Evolutionary conservation across 2,329 filamentous ascomycete species (phyloP).

Genomic region (Fusarium zealandicum): DNA sequence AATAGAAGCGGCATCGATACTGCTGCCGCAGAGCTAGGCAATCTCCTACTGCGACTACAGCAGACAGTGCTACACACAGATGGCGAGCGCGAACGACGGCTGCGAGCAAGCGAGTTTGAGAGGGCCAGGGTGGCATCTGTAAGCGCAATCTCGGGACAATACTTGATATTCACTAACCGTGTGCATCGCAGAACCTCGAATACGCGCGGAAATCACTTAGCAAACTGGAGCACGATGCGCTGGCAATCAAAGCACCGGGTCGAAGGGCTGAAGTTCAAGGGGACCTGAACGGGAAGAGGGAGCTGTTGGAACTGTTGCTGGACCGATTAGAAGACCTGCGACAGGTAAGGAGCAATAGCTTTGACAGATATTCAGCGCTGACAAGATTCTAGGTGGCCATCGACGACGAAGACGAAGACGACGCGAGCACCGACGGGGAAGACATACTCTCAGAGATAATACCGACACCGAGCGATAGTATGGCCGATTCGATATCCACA

Average conservation of each 20-base stretch:
- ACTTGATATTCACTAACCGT: conserved; percentile 9
- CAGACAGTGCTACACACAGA: conserved; percentile 69
- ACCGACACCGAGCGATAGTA: conserved; percentile 61
- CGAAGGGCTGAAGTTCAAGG: conserved; percentile 67
- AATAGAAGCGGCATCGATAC: conserved; percentile 40
- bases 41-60: conserved; percentile 71
- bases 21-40: conserved; percentile 60
- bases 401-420: conserved; percentile 49
- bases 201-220: conserved; percentile 74
- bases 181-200: conserved; percentile 68
- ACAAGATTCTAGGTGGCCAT: conserved; percentile 43
- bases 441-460: conserved; percentile 64
- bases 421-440: conserved; percentile 59
- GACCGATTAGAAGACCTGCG: conserved; percentile 73
- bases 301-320: conserved; percentile 69
- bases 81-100: conserved; percentile 62
- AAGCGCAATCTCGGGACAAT: conserved; percentile 46
- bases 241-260: conserved; percentile 63
- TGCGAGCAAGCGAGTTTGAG: conserved; percentile 71
- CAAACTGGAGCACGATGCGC: conserved; percentile 73
- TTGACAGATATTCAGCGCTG: conserved; percentile 3
- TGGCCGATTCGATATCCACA: conserved; percentile 49
- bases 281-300: conserved; percentile 70
- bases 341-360: conserved; percentile 53
- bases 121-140: conserved; percentile 54